These are phyloP conservation scores for Metroxylon sagu DNA, from an alignment of 176 grass and related monocot species.

Conservation along the genomic window DNA sequence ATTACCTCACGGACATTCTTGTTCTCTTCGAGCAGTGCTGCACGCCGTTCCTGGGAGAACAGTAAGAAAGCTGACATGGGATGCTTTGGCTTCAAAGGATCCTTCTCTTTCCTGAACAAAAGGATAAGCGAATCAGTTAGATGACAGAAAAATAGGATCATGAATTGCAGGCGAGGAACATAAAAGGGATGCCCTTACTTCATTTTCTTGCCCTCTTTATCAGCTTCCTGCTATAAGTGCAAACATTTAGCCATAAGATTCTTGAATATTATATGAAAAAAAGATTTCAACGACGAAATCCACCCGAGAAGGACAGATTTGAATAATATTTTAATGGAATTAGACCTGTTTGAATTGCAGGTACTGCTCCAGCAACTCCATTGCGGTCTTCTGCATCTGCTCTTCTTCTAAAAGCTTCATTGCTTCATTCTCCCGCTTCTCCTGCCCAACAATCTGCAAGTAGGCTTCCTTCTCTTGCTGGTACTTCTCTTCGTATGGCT, in stretches of 20 bases:
- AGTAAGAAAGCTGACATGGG: conserved; percentile 77
- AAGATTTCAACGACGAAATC: too few relatives aligned
- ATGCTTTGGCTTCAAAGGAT: conserved; percentile 73
- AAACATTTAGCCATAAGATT: too few relatives aligned
- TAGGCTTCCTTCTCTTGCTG: conserved; percentile 72
- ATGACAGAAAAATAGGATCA: neutral
- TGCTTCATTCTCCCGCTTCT: conserved; percentile 78
- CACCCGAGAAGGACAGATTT: too few relatives aligned
- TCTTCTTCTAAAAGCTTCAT: conserved; percentile 93
- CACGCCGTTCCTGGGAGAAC: conserved; percentile 58
- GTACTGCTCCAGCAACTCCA: conserved; percentile 80
- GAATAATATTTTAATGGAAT: neutral
- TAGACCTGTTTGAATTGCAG: conserved; percentile 60
- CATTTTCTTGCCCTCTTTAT: conserved; percentile 34
- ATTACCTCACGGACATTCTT: conserved; percentile 65
- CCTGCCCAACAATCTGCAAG: conserved; percentile 66
- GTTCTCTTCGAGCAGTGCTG: conserved; percentile 34
- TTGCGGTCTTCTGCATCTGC: conserved; percentile 69
- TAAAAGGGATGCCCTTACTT: conserved; percentile 17
- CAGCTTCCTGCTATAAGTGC: conserved; percentile 30
- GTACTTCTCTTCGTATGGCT: conserved; percentile 89
- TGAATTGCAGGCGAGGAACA: too few relatives aligned
- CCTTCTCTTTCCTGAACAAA: conserved; percentile 60
- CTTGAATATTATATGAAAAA: too few relatives aligned
- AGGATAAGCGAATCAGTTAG: neutral